phyloP scores from a whole-genome alignment of 306 rosid species.

The Senna tora region DNA sequence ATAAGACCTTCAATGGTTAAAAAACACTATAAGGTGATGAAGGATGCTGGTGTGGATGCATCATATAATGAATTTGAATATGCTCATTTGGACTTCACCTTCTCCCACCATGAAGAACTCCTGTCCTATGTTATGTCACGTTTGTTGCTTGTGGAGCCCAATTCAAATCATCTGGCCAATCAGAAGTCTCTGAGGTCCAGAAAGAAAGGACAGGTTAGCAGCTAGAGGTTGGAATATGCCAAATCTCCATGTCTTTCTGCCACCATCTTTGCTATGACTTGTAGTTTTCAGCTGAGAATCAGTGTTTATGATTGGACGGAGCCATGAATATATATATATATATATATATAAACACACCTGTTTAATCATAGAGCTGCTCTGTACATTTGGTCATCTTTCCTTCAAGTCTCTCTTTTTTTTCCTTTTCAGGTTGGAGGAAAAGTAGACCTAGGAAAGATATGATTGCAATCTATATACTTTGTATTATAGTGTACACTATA shows the following conservation, averaged over 20 bases:
- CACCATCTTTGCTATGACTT: slow-evolving; percentile 20
- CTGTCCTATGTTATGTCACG: slow-evolving; percentile 67
- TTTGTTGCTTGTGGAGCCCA: slow-evolving; percentile 56
- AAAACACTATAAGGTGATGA: slow-evolving; percentile 68
- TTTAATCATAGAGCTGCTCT: slow-evolving; percentile 24
- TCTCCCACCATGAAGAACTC: slow-evolving; percentile 75
- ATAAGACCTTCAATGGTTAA: slow-evolving; percentile 71
- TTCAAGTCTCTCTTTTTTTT: slow-evolving; percentile 20
- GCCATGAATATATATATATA: background rate
- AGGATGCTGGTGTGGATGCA: slow-evolving; percentile 51
- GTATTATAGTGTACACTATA: slow-evolving; percentile 30
- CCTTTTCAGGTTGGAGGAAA: slow-evolving; percentile 17
- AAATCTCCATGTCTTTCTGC: slow-evolving; percentile 10
- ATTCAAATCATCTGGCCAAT: slow-evolving; percentile 31
- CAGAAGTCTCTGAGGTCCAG: slow-evolving; percentile 35
- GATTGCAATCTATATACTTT: background rate
- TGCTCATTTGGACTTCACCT: slow-evolving; percentile 79
- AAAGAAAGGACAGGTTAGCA: slow-evolving; percentile 39
- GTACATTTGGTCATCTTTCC: slow-evolving; percentile 21
- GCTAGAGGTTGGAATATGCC: slow-evolving; percentile 7
- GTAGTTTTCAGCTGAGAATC: slow-evolving; percentile 24
- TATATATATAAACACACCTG: background rate
- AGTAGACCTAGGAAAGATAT: slow-evolving; percentile 18
- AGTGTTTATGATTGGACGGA: slow-evolving; percentile 32
- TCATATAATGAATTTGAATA: slow-evolving; percentile 65